Evolutionary conservation across 1,284 basidiomycete species (phyloP).

Genomic region (Gomphus sp.): DNA sequence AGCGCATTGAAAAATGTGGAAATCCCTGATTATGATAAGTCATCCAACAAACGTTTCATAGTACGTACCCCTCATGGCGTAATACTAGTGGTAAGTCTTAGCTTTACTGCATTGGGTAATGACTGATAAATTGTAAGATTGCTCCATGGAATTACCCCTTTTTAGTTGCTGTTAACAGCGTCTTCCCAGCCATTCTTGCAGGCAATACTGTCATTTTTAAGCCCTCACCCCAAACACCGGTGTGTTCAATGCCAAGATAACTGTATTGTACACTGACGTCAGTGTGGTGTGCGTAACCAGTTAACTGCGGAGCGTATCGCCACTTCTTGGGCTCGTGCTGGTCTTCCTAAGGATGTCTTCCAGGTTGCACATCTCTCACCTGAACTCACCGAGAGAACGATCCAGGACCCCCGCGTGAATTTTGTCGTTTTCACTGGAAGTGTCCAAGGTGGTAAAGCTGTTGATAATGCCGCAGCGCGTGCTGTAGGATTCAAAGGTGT

Average conservation of each 20-base stretch:
- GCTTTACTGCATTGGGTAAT: not conserved
- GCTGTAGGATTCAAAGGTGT: constrained; percentile 72
- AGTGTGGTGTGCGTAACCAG: not conserved
- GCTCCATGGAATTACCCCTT: constrained; percentile 66
- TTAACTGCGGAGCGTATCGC: constrained; percentile 78
- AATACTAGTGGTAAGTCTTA: constrained; percentile 75
- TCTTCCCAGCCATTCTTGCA: constrained; percentile 81
- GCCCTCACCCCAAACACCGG: constrained; percentile 90
- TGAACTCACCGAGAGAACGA: constrained; percentile 51
- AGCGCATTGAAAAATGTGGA: constrained; percentile 68
- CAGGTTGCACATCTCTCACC: constrained; percentile 78
- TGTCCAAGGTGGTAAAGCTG: constrained; percentile 54
- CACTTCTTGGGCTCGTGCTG: constrained; percentile 58
- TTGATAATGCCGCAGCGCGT: constrained; percentile 53
- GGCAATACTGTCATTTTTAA: constrained; percentile 90
- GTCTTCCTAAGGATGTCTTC: constrained; percentile 68
- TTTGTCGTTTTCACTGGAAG: constrained; percentile 92
- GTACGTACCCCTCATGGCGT: constrained; percentile 79
- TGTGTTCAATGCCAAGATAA: constrained; percentile 4
- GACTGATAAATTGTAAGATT: constrained; percentile 1
- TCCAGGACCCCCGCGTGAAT: constrained; percentile 60
- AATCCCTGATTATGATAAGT: constrained; percentile 68
- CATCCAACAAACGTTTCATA: constrained; percentile 78
- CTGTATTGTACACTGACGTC: not conserved
- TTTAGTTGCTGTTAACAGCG: constrained; percentile 81